Conservation (phyloP, 176 grass and related monocot genomes). For the Hyparrhenia diplandra region DNA sequence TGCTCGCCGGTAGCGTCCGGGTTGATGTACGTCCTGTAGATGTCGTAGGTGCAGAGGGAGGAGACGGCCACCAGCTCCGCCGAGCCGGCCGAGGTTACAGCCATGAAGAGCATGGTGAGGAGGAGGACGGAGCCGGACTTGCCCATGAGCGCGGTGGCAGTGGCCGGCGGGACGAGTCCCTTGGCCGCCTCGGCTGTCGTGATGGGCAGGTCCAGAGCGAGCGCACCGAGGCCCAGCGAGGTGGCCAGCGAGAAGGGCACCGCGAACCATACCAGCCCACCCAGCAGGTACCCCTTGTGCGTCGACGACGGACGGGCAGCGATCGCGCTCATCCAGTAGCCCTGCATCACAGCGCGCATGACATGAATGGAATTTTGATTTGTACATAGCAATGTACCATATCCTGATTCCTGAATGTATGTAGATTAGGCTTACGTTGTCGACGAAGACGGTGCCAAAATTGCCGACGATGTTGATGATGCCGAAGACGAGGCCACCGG, state of each 20-base stretch:
- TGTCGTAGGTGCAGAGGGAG: constrained; percentile 70
- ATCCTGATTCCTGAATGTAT: neutral
- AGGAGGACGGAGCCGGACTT: constrained; percentile 68
- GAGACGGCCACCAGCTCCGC: constrained; percentile 70
- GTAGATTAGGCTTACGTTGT: constrained; percentile 33
- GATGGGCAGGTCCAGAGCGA: constrained; percentile 69
- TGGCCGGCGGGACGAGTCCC: constrained; percentile 70
- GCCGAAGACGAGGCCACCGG: constrained; percentile 72
- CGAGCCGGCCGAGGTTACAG: constrained; percentile 75
- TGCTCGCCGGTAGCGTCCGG: constrained; percentile 63
- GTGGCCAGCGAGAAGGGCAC: constrained; percentile 78
- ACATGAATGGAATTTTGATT: neutral
- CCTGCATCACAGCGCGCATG: neutral
- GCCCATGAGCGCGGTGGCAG: constrained; percentile 64
- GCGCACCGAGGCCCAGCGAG: constrained; percentile 62
- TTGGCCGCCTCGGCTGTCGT: constrained; percentile 48
- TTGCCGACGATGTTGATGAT: constrained; percentile 81
- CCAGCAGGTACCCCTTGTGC: constrained; percentile 72
- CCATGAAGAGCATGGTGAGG: constrained; percentile 88
- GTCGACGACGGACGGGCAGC: constrained; percentile 70
- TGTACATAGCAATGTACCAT: neutral
- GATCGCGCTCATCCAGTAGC: constrained; percentile 86
- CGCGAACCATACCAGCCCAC: constrained; percentile 73
- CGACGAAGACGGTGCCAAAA: constrained; percentile 77
- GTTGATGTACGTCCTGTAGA: constrained; percentile 71